Conservation (phyloP, 1,284 basidiomycete species). For the Pseudozyma sp. region DNA sequence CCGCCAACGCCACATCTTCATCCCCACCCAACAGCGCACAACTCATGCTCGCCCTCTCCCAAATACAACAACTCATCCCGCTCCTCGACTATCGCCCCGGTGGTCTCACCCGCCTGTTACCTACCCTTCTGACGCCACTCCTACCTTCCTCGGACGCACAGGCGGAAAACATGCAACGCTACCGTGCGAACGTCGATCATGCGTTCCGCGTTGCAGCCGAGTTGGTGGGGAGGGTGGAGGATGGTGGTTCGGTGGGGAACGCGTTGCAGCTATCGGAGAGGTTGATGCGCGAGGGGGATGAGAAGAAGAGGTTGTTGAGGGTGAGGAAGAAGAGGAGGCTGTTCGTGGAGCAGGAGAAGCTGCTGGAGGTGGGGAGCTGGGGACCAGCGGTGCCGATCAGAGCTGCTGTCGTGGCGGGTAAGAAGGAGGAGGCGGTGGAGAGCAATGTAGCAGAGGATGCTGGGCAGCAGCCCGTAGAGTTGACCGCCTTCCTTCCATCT, state of each 20-base stretch:
- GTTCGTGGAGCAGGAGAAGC: conserved; percentile 38
- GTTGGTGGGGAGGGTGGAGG: conserved; percentile 20
- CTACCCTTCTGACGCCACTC: conserved; percentile 29
- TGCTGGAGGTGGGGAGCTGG: conserved; percentile 25
- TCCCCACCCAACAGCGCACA: conserved; percentile 34
- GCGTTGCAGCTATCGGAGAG: conserved; percentile 33
- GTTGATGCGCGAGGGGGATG: conserved; percentile 22
- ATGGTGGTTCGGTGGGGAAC: conserved; percentile 10
- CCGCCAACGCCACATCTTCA: conserved; percentile 14
- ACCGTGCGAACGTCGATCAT: conserved; percentile 41
- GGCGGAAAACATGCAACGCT: conserved; percentile 29
- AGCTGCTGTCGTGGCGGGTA: neutral
- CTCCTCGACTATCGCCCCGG: conserved; percentile 44
- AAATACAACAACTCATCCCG: conserved; percentile 46
- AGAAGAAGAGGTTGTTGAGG: conserved; percentile 22
- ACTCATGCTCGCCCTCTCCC: conserved; percentile 47
- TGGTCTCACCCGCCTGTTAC: conserved; percentile 32
- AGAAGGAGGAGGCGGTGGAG: neutral
- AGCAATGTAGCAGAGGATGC: conserved; percentile 1
- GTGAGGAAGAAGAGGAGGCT: conserved; percentile 37
- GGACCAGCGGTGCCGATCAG: conserved; percentile 17
- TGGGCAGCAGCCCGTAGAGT: neutral
- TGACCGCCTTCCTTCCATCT: conserved; percentile 22
- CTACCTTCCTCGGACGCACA: conserved; percentile 4
- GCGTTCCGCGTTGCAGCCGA: conserved; percentile 37